Evolutionary conservation across 768 basidiomycete genomes (phyloP), one percentile per base, ranked within the genome.

Genomic region (Tylopilus felleus): DNA sequence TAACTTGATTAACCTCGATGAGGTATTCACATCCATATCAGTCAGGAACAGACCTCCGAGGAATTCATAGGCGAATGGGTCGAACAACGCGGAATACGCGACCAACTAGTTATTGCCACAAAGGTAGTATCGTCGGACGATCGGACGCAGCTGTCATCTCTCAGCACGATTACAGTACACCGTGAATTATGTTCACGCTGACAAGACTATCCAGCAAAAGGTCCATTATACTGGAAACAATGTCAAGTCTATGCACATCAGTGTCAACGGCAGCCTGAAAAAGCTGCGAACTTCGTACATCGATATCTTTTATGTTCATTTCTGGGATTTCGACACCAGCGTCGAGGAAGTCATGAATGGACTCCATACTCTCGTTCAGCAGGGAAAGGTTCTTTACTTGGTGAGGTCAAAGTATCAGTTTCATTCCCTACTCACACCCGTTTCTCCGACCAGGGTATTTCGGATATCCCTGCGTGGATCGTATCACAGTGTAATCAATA

Each of bases 261-360:
- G 38, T 16, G 36, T 49, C 6, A 27, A 8, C 27, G 25, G 61
- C 3, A 71, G 66, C 19, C 65, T 78, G 44, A 70, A 70, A 52
- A 84, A 82, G 60, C 72, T 86, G 29, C 70, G 81, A 42, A 84
- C 82, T 0, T 71, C 75, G 25, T 86, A 78, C 58, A 75, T 82
- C 59, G 81, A 81, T 59, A 74, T 84, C 53, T 61, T 83, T 14
- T 81, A 82, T 58, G 57, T 82, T 4, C 80, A 83, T 57, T 77
- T 73, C 66, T 74, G 75, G 78, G 77, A 79, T 53, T 77, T 67
- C 46, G 62, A 71, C 21, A 76, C 75, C 12, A 69, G 69, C 19
- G 70, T 79, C 33, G 68, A 73, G 51, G 78, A 81, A 56, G 61
- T 78, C 33, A 76, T 78, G 77, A 73, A 73, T 42, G 62, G 62